Percentiles rank a stretch among this genome's conserved stretches.
Evolutionary conservation across 495 filamentous ascomycete genomes (phyloP).

Genomic region (Penicillium paxilli): DNA sequence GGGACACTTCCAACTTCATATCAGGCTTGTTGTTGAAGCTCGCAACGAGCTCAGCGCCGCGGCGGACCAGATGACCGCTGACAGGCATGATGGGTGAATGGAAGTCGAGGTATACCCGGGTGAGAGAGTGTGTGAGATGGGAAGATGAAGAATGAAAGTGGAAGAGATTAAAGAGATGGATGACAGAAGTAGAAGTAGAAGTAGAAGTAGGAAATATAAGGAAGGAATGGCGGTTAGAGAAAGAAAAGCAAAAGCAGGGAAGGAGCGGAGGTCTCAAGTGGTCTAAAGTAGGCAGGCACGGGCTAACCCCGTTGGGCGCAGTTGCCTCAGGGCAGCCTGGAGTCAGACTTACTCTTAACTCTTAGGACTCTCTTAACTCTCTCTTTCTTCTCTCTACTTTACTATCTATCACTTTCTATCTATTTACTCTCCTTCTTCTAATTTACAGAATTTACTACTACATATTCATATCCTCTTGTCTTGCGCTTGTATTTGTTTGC

Average conservation of each 20-base stretch:
- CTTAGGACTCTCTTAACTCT: too few relatives aligned
- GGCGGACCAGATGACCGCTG: slow-evolving; percentile 25
- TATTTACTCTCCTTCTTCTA: neutral
- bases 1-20: slow-evolving; percentile 18
- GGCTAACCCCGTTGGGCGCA: neutral
- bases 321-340: neutral
- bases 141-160: slow-evolving; percentile 1
- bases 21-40: slow-evolving; percentile 17
- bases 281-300: slow-evolving; percentile 3
- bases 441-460: neutral
- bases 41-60: slow-evolving; percentile 26
- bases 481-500: too few relatives aligned
- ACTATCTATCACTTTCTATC: neutral
- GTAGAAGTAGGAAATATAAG: neutral
- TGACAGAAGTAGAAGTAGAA: slow-evolving; percentile 1
- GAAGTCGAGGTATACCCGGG: too few relatives aligned
- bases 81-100: slow-evolving; percentile 16
- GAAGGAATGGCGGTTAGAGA: too few relatives aligned
- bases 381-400: neutral
- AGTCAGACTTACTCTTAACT: too few relatives aligned
- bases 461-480: neutral
- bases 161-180: slow-evolving; percentile 3
- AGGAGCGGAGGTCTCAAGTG: too few relatives aligned
- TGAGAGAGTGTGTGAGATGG: too few relatives aligned
- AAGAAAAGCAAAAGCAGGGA: too few relatives aligned